Evolutionary conservation across 805 yeast species (phyloP).

Genomic region (Wickerhamomyces kurtzmanii): DNA sequence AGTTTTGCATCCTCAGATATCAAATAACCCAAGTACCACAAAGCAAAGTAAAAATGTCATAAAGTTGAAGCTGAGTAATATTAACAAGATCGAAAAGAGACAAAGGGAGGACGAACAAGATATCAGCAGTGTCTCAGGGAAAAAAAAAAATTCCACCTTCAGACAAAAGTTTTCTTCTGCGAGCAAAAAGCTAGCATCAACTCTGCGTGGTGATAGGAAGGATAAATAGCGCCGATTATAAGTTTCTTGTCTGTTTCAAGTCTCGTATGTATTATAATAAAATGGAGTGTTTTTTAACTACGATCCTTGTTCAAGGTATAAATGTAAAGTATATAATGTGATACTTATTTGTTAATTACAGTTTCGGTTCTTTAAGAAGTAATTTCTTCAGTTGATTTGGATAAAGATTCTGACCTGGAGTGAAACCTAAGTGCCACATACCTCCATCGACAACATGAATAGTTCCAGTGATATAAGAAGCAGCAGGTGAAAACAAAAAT

Average conservation of each 20-base stretch:
- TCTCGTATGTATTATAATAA: conserved; percentile 1
- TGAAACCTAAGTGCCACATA: conserved; percentile 68
- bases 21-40: too few species aligned
- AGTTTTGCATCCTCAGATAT: too few species aligned
- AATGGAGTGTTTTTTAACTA: neutral
- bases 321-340: neutral
- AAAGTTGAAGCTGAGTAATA: conserved; percentile 3
- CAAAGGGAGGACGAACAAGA: conserved; percentile 1
- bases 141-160: conserved; percentile 3
- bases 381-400: conserved; percentile 30
- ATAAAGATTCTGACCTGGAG: conserved; percentile 25
- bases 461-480: conserved; percentile 68
- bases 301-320: neutral
- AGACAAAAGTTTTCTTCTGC: conserved; percentile 13
- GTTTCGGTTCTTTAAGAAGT: conserved; percentile 23
- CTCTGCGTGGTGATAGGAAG: conserved; percentile 1
- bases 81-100: conserved; percentile 1
- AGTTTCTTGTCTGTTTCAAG: conserved; percentile 3
- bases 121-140: neutral
- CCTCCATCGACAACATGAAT: conserved; percentile 85
- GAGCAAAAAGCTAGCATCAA: conserved; percentile 16
- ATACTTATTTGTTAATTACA: conserved; percentile 12
- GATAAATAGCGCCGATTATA: too few species aligned
- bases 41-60: too few species aligned
- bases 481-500: conserved; percentile 76